phyloP scores from a whole-genome alignment of 1,139 yeast species.

The Spathaspora sp. region DNA sequence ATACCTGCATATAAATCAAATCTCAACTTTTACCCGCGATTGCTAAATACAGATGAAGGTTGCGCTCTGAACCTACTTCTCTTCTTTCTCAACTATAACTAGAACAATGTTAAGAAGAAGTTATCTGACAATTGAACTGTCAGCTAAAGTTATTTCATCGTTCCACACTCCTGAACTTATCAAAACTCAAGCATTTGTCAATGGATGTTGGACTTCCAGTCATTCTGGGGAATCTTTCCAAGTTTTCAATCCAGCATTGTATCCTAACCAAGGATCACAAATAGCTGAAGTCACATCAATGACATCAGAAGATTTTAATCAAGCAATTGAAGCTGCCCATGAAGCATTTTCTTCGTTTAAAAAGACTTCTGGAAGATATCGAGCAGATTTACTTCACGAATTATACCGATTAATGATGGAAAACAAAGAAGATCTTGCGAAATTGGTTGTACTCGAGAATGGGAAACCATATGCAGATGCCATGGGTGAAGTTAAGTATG shows the following conservation, averaged over 20 bases:
- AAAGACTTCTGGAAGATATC: constrained; percentile 37
- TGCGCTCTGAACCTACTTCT: not conserved
- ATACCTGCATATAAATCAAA: no score
- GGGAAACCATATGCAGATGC: constrained; percentile 83
- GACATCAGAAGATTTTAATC: constrained; percentile 31
- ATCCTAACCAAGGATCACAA: constrained; percentile 26
- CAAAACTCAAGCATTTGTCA: constrained; percentile 40
- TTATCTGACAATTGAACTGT: constrained; percentile 14
- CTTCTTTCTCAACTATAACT: not conserved
- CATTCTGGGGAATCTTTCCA: constrained; percentile 26
- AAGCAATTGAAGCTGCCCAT: constrained; percentile 41
- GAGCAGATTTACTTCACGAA: constrained; percentile 37
- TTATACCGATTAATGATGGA: constrained; percentile 58
- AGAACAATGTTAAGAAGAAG: constrained; percentile 9
- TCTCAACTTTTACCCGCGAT: not conserved
- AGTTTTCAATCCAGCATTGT: constrained; percentile 47
- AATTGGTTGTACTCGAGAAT: constrained; percentile 72
- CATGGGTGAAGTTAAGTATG: constrained; percentile 71
- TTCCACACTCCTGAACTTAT: constrained; percentile 34
- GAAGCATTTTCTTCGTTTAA: constrained; percentile 36
- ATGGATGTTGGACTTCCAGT: constrained; percentile 44
- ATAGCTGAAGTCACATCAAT: constrained; percentile 42
- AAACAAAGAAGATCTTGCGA: constrained; percentile 73
- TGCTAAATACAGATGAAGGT: not conserved
- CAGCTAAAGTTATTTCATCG: constrained; percentile 16